These are phyloP conservation scores for Neophaeococcomyces aloes DNA, from an alignment of 2,329 filamentous ascomycete genomes.

Conservation along the genomic window DNA sequence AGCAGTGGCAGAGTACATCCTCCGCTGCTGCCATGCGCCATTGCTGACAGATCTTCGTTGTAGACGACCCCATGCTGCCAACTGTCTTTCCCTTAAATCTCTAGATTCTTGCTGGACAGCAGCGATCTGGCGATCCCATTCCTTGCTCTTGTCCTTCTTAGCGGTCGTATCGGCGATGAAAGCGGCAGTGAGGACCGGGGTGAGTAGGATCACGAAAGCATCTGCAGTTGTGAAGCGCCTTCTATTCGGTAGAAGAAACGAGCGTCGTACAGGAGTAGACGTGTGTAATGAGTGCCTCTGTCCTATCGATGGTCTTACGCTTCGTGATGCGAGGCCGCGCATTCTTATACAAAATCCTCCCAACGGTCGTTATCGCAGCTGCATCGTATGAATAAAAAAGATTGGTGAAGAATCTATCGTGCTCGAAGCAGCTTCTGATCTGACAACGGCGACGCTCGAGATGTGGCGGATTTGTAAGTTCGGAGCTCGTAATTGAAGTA, in stretches of 20 bases:
- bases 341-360: too few species aligned
- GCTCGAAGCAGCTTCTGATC: too few species aligned
- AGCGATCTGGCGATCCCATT: slow-evolving; percentile 19
- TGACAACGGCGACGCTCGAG: too few species aligned
- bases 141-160: slow-evolving; percentile 18
- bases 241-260: slow-evolving; percentile 2
- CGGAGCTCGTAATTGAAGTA: too few species aligned
- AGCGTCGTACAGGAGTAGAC: slow-evolving; percentile 1
- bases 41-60: slow-evolving; percentile 10
- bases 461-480: too few species aligned
- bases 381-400: too few species aligned
- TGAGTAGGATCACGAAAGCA: slow-evolving; percentile 18
- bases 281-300: not conserved
- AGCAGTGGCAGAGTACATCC: slow-evolving; percentile 11
- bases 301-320: slow-evolving; percentile 5
- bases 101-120: slow-evolving; percentile 15
- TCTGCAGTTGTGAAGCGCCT: slow-evolving; percentile 16
- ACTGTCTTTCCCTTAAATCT: slow-evolving; percentile 14
- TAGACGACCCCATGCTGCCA: slow-evolving; percentile 11
- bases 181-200: slow-evolving; percentile 17
- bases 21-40: slow-evolving; percentile 12
- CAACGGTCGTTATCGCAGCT: too few species aligned
- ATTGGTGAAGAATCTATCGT: too few species aligned
- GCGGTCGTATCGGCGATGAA: slow-evolving; percentile 18
- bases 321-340: slow-evolving; percentile 3